A percentile compares a stretch with the other conserved stretches of the same genome.
Conservation (phyloP, 768 basidiomycete species). For the Cantharellus cinnabarinus region DNA sequence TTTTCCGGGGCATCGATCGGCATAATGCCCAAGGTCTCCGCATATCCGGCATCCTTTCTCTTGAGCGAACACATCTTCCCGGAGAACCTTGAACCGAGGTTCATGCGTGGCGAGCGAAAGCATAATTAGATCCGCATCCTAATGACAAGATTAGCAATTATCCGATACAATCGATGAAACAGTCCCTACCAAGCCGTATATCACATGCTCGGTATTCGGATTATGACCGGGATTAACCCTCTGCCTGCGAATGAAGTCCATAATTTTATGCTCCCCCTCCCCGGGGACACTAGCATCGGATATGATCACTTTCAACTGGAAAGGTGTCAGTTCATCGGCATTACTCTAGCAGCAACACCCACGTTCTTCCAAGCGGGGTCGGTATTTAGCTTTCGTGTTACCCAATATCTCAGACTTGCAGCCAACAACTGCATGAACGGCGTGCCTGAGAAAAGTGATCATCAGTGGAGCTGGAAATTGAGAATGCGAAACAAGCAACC, state of each 20-base stretch:
- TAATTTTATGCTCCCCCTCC: slow-evolving; percentile 99
- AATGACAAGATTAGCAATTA: background rate
- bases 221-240: slow-evolving; percentile 75
- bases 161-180: background rate
- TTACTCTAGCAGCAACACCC: slow-evolving; percentile 12
- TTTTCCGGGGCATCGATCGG: slow-evolving; percentile 80
- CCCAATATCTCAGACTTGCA: slow-evolving; percentile 81
- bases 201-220: slow-evolving; percentile 88
- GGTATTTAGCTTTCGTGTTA: slow-evolving; percentile 80
- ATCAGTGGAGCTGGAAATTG: background rate
- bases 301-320: slow-evolving; percentile 80
- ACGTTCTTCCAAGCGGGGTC: slow-evolving; percentile 94
- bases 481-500: slow-evolving; percentile 14
- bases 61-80: slow-evolving; percentile 94
- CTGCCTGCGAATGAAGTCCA: slow-evolving; percentile 92
- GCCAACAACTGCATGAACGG: slow-evolving; percentile 95
- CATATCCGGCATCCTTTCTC: slow-evolving; percentile 73
- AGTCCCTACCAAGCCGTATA: slow-evolving; percentile 73
- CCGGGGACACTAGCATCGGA: slow-evolving; percentile 95
- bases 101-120: slow-evolving; percentile 94
- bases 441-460: slow-evolving; percentile 24
- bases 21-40: slow-evolving; percentile 87
- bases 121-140: slow-evolving; percentile 99
- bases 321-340: background rate
- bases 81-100: slow-evolving; percentile 89